phyloP scores from a whole-genome alignment of 441 rosid genomes.

The Dalechampia spathulata region DNA sequence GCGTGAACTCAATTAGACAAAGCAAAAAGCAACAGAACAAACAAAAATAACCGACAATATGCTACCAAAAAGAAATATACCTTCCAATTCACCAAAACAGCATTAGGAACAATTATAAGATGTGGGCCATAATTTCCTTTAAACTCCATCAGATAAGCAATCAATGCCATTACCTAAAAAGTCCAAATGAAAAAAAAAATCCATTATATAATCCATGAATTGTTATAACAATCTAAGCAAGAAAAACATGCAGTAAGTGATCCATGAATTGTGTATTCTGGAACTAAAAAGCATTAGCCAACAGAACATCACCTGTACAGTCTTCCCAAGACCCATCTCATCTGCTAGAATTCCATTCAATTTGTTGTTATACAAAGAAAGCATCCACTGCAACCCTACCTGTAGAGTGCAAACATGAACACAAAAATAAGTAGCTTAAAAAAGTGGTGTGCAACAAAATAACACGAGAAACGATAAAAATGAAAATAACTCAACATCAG shows the following conservation, averaged over 20 bases:
- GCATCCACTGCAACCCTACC: slow-evolving; percentile 99
- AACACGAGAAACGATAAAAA: not conserved
- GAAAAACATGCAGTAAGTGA: no score
- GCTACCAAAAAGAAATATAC: slow-evolving; percentile 37
- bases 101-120: slow-evolving; percentile 99
- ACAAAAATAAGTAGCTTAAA: slow-evolving; percentile 17
- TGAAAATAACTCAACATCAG: slow-evolving; percentile 18
- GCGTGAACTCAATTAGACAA: slow-evolving; percentile 19
- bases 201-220: not conserved
- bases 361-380: slow-evolving; percentile 97
- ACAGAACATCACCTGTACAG: slow-evolving; percentile 73
- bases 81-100: slow-evolving; percentile 99
- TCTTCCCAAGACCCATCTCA: slow-evolving; percentile 99
- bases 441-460: not conserved
- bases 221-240: slow-evolving; percentile 5
- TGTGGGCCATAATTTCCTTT: slow-evolving; percentile 99
- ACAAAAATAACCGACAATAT: not conserved
- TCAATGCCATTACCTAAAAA: slow-evolving; percentile 93
- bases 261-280: not conserved
- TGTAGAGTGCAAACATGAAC: slow-evolving; percentile 23
- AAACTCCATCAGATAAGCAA: slow-evolving; percentile 99
- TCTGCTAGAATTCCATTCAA: slow-evolving; percentile 98
- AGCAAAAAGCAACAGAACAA: slow-evolving; percentile 7
- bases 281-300: slow-evolving; percentile 4
- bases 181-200: not conserved